Conservation (phyloP, 176 grass and related monocot genomes). For the Chloris gayana region DNA sequence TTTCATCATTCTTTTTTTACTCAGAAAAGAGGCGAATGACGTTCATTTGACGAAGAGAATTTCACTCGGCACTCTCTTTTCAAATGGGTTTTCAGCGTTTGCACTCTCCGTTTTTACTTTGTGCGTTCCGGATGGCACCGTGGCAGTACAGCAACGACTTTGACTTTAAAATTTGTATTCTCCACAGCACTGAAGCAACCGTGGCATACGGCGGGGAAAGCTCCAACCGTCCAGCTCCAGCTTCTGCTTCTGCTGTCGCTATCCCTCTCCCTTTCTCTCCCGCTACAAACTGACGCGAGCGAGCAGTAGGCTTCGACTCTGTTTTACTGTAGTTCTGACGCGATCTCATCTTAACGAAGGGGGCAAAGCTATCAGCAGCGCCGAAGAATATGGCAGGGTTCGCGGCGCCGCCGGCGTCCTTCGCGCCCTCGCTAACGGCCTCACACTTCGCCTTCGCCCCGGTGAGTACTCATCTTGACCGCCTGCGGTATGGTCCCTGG, state of each 20-base stretch:
- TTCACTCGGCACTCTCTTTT: too few relatives aligned
- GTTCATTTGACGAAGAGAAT: too few relatives aligned
- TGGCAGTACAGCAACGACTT: neutral
- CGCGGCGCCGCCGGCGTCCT: slow-evolving; percentile 13
- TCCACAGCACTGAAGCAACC: neutral
- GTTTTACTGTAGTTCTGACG: neutral
- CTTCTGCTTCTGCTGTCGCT: neutral
- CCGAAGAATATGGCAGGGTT: slow-evolving; percentile 29
- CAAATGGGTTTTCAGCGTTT: too few relatives aligned
- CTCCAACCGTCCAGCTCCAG: neutral
- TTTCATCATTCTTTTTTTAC: too few relatives aligned
- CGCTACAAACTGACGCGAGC: neutral
- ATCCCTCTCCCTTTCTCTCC: neutral
- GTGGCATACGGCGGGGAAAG: neutral
- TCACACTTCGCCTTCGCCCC: slow-evolving; percentile 9
- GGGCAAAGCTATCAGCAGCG: neutral
- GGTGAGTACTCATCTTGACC: slow-evolving; percentile 37
- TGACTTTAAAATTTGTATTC: too few relatives aligned
- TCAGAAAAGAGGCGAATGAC: too few relatives aligned
- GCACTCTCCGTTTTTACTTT: too few relatives aligned
- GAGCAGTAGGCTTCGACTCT: neutral
- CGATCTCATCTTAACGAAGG: neutral
- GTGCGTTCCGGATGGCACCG: neutral
- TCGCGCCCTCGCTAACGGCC: neutral
- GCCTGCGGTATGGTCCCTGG: neutral